Conservation (phyloP, 192 early-diverging fungal species). For the Rhizoclosmatium globosum region DNA sequence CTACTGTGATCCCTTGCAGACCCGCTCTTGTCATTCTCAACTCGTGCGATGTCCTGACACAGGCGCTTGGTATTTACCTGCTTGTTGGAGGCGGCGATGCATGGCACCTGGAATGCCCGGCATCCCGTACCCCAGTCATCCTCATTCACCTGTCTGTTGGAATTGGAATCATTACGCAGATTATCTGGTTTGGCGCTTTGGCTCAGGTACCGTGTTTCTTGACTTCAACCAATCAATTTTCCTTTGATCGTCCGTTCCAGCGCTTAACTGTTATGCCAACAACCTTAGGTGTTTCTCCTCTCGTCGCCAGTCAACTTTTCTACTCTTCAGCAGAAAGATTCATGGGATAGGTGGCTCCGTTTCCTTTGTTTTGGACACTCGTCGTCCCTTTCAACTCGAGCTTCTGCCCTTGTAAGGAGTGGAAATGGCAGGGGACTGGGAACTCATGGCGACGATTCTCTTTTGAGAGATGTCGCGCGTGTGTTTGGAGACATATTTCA, state of each 20-base stretch:
- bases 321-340: slow-evolving; percentile 35
- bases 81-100: neutral
- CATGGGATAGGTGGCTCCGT: slow-evolving; percentile 40
- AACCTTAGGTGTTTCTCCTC: slow-evolving; percentile 37
- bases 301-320: slow-evolving; percentile 46
- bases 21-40: slow-evolving; percentile 33
- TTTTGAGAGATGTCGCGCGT: slow-evolving; percentile 51
- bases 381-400: neutral
- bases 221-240: neutral
- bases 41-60: slow-evolving; percentile 29
- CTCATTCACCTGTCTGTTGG: slow-evolving; percentile 13
- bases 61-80: slow-evolving; percentile 35
- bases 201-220: slow-evolving; percentile 3
- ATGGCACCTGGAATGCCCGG: slow-evolving; percentile 1
- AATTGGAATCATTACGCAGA: slow-evolving; percentile 20
- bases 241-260: no score
- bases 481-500: slow-evolving; percentile 54
- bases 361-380: slow-evolving; percentile 40
- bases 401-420: neutral
- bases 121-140: neutral
- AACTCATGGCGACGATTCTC: slow-evolving; percentile 22
- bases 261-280: neutral
- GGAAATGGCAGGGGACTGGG: slow-evolving; percentile 7
- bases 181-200: slow-evolving; percentile 28
- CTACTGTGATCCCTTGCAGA: slow-evolving; percentile 9